phyloP scores from a whole-genome alignment of 169 alveolate species.

The Eimeria falciformis region DNA sequence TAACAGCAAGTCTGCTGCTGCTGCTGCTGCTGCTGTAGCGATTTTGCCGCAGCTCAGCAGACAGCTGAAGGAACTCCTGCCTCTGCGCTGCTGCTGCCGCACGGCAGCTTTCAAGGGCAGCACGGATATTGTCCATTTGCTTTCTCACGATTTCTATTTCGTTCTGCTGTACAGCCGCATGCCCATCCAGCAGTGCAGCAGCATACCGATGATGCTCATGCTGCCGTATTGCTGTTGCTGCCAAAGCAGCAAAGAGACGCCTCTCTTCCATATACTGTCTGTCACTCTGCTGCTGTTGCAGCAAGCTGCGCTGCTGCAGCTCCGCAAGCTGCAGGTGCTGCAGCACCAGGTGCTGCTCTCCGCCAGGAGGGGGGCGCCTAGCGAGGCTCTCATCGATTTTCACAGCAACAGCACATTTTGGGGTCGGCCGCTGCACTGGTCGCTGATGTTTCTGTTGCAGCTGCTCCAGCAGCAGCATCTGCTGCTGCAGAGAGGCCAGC shows the following conservation, averaged over 20 bases:
- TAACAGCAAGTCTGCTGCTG: conserved; percentile 9
- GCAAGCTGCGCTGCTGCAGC: conserved; percentile 2
- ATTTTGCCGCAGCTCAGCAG: conserved; percentile 31
- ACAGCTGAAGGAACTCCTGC: conserved; percentile 24
- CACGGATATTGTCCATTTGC: conserved; percentile 35
- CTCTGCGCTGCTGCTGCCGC: conserved; percentile 46
- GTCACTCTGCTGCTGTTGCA: neutral
- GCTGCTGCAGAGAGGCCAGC: conserved; percentile 3
- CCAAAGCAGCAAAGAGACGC: conserved; percentile 26
- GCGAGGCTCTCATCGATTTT: neutral
- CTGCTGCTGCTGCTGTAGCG: conserved; percentile 3
- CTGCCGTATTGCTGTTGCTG: conserved; percentile 33
- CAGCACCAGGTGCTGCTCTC: conserved; percentile 16
- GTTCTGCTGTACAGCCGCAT: conserved; percentile 49
- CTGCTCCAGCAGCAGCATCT: conserved; percentile 19
- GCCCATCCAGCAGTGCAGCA: conserved; percentile 57
- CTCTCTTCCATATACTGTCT: neutral
- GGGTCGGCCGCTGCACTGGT: conserved; percentile 1
- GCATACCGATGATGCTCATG: conserved; percentile 55
- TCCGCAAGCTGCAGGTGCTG: conserved; percentile 34
- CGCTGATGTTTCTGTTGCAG: conserved; percentile 20
- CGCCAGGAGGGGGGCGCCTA: neutral
- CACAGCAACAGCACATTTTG: neutral
- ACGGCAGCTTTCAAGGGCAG: conserved; percentile 19
- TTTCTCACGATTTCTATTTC: conserved; percentile 17